Conservation (phyloP, 2,329 filamentous ascomycete genomes). For the Bimuria novae-zelandiae region DNA sequence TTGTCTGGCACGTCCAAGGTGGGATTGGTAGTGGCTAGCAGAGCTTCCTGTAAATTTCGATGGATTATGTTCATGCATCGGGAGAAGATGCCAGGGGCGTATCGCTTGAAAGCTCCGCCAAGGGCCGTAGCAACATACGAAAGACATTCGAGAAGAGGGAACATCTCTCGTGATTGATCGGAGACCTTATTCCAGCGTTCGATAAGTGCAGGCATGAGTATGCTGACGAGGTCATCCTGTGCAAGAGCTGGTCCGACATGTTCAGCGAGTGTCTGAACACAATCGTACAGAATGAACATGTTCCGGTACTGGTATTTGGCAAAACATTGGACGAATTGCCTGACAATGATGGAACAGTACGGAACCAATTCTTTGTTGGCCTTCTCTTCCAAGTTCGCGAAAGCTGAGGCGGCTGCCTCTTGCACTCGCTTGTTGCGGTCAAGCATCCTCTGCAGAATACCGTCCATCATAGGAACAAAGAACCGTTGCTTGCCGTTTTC, state of each 20-base stretch:
- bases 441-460: constrained; percentile 90
- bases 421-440: constrained; percentile 98
- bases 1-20: constrained; percentile 83
- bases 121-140: constrained; percentile 92
- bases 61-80: constrained; percentile 92
- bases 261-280: constrained; percentile 94
- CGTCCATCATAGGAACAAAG: constrained; percentile 97
- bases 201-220: constrained; percentile 92
- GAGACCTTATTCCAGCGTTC: constrained; percentile 83
- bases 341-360: constrained; percentile 87
- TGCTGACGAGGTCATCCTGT: constrained; percentile 76
- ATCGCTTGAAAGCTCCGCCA: constrained; percentile 79
- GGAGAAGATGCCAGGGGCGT: constrained; percentile 82
- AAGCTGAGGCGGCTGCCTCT: constrained; percentile 92
- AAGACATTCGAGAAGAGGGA: constrained; percentile 92
- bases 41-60: constrained; percentile 80
- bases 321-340: constrained; percentile 92
- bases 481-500: constrained; percentile 72
- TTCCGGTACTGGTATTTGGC: constrained; percentile 96
- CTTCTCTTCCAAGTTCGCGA: constrained; percentile 94
- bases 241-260: constrained; percentile 82
- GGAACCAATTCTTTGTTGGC: constrained; percentile 78
- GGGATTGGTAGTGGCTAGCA: constrained; percentile 70
- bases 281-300: constrained; percentile 98
- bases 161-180: constrained; percentile 90